These are phyloP conservation scores for Nannizziopsis barbatae DNA, from an alignment of 2,329 filamentous ascomycete genomes.

Conservation along the genomic window DNA sequence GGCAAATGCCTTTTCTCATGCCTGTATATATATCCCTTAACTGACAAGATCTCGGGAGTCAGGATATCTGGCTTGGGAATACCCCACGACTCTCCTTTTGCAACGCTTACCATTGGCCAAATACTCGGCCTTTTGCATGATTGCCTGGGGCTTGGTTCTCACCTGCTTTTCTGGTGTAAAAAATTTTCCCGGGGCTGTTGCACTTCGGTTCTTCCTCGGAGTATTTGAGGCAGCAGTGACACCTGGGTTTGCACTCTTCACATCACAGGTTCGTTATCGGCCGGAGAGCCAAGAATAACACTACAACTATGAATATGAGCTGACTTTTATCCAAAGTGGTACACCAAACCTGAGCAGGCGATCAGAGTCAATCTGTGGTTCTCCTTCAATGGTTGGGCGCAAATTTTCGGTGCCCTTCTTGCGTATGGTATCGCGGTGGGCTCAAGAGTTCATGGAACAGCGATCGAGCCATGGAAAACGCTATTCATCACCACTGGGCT, in stretches of 20 bases:
- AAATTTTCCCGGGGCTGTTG: slow-evolving; percentile 51
- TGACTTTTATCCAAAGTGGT: slow-evolving; percentile 44
- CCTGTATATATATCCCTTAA: slow-evolving; percentile 23
- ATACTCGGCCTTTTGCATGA: slow-evolving; percentile 52
- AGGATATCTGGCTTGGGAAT: slow-evolving; percentile 50
- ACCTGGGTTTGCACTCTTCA: slow-evolving; percentile 55
- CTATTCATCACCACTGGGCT: slow-evolving; percentile 46
- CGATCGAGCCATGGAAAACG: slow-evolving; percentile 56
- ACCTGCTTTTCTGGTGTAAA: slow-evolving; percentile 52
- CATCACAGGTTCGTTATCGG: slow-evolving; percentile 35
- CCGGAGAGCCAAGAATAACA: not conserved
- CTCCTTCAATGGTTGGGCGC: slow-evolving; percentile 53
- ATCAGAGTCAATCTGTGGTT: slow-evolving; percentile 56
- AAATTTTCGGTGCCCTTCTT: slow-evolving; percentile 52
- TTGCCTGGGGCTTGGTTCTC: slow-evolving; percentile 44
- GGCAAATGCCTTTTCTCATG: slow-evolving; percentile 15
- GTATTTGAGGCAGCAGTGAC: slow-evolving; percentile 58
- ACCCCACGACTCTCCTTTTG: slow-evolving; percentile 53
- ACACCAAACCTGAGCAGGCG: slow-evolving; percentile 58
- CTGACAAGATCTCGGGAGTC: slow-evolving; percentile 2
- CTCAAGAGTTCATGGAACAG: slow-evolving; percentile 43
- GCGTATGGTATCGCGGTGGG: slow-evolving; percentile 54
- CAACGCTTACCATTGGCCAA: slow-evolving; percentile 55
- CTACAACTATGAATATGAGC: not conserved
- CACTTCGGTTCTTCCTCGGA: slow-evolving; percentile 57